These are phyloP conservation scores for Russula ochroleuca DNA, from an alignment of 768 basidiomycete species.

Conservation along the genomic window DNA sequence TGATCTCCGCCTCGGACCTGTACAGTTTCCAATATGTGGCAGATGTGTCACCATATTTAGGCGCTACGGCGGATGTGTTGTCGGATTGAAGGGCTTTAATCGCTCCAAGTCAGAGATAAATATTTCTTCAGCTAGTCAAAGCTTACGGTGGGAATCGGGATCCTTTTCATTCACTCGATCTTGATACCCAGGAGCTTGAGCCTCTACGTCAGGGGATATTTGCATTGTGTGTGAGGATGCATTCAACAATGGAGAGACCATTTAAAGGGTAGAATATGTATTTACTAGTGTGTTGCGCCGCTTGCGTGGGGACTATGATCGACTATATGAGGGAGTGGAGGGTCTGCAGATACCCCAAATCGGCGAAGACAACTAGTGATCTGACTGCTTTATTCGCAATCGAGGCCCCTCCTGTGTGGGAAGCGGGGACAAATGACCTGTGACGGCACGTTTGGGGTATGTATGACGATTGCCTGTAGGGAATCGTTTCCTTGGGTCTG, in stretches of 20 bases:
- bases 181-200: background rate
- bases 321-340: no score
- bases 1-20: constrained; percentile 14
- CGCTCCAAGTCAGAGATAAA: background rate
- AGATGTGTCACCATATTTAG: constrained; percentile 20
- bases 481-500: no score
- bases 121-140: background rate
- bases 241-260: background rate
- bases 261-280: background rate
- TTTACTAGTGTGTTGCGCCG: background rate
- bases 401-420: no score
- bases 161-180: background rate
- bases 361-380: no score
- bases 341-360: no score
- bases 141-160: background rate
- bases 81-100: constrained; percentile 2
- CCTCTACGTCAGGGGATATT: background rate
- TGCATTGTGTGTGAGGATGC: background rate
- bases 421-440: no score
- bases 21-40: constrained; percentile 26
- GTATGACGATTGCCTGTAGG: no score
- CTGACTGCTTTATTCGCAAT: no score
- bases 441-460: no score
- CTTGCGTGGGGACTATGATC: no score
- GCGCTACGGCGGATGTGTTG: no score